phyloP scores from a whole-genome alignment of 306 rosid genomes.

The Ormosia emarginata region DNA sequence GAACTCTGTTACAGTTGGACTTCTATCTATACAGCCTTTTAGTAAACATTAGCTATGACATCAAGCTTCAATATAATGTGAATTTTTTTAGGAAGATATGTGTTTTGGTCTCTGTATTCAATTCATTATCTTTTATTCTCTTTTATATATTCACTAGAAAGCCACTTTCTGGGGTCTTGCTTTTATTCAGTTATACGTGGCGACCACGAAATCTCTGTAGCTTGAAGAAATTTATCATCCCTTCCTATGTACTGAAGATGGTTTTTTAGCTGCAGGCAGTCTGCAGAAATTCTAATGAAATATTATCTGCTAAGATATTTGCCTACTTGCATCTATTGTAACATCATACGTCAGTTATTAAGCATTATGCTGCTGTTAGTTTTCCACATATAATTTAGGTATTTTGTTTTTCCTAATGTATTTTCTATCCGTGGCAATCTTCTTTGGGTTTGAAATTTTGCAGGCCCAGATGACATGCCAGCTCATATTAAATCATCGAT shows the following conservation, averaged over 20 bases:
- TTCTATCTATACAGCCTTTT: neutral
- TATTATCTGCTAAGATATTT: neutral
- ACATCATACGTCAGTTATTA: neutral
- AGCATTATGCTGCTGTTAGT: neutral
- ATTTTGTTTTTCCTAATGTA: neutral
- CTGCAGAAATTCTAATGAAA: neutral
- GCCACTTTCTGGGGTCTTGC: neutral
- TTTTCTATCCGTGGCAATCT: neutral
- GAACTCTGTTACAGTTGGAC: neutral
- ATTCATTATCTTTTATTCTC: neutral
- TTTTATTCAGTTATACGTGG: neutral
- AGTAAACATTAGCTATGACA: neutral
- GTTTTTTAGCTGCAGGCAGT: neutral
- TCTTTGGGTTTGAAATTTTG: slow-evolving; percentile 26
- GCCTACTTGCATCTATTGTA: neutral
- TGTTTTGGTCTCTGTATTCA: neutral
- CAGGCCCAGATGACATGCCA: slow-evolving; percentile 98
- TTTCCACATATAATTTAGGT: neutral
- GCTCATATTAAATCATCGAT: slow-evolving; percentile 96
- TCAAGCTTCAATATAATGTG: neutral
- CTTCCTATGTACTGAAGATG: neutral
- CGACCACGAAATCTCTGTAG: neutral
- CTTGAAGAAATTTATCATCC: neutral
- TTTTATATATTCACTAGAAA: neutral
- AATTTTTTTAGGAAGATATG: neutral